phyloP scores from a whole-genome alignment of 257 asterid genomes.

The Nicotiana tabacum region DNA sequence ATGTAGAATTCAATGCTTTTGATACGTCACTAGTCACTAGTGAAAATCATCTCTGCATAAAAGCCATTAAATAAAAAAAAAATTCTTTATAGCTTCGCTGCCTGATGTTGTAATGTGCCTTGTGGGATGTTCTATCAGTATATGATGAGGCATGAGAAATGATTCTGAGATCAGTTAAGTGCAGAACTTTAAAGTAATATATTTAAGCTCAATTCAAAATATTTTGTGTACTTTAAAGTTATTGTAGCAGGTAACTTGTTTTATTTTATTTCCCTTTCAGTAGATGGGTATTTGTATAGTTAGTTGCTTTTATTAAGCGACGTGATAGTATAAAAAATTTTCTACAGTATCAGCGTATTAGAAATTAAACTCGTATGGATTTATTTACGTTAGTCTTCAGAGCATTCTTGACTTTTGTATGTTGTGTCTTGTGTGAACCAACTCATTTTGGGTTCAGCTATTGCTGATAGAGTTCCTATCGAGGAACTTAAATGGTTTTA shows the following conservation, averaged over 20 bases:
- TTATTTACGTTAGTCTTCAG: background rate
- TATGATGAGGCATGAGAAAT: background rate
- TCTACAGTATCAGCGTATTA: too few species aligned
- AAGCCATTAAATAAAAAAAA: too few species aligned
- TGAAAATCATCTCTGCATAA: too few species aligned
- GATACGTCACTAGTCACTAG: too few species aligned
- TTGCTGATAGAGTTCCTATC: background rate
- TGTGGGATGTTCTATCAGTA: background rate
- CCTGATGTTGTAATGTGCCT: background rate
- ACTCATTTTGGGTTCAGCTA: background rate
- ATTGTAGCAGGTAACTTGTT: background rate
- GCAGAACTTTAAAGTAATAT: background rate
- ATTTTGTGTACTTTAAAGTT: background rate
- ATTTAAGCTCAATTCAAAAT: background rate
- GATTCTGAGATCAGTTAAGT: background rate
- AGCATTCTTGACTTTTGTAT: background rate
- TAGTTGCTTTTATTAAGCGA: background rate
- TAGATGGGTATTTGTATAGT: too few species aligned
- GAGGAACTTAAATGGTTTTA: too few species aligned
- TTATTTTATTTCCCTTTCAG: too few species aligned
- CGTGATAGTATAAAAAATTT: too few species aligned
- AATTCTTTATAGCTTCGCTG: too few species aligned
- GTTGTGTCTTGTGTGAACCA: background rate
- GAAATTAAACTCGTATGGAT: background rate
- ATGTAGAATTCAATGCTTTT: too few species aligned